Percentiles rank a stretch among this genome's conserved stretches.
phyloP scores from a whole-genome alignment of 176 grass and related monocot genomes.

The Typha latifolia region DNA sequence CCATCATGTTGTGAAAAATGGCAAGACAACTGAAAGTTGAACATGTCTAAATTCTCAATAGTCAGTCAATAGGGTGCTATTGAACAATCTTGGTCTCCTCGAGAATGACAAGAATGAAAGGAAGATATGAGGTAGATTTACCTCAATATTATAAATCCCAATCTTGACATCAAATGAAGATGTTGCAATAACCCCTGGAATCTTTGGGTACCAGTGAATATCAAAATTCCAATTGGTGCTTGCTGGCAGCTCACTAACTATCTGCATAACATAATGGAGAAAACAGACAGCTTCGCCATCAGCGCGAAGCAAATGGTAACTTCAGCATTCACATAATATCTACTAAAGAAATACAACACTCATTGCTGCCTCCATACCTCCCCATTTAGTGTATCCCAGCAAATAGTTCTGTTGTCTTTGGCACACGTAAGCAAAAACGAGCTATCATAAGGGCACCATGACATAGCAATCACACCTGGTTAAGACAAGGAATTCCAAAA shows the following conservation, averaged over 20 bases:
- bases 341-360: too few relatives aligned
- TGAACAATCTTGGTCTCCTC: too few relatives aligned
- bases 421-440: conserved; percentile 96
- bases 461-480: conserved; percentile 97
- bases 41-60: too few relatives aligned
- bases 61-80: too few relatives aligned
- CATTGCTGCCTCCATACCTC: conserved; percentile 45
- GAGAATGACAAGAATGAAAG: too few relatives aligned
- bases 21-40: too few relatives aligned
- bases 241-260: conserved; percentile 79
- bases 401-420: conserved; percentile 99
- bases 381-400: conserved; percentile 94
- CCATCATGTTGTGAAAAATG: too few relatives aligned
- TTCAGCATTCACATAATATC: background rate
- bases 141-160: conserved; percentile 89
- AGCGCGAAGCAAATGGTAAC: background rate
- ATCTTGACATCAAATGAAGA: conserved; percentile 97
- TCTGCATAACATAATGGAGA: conserved; percentile 29
- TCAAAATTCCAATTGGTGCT: conserved; percentile 93
- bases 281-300: background rate
- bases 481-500: conserved; percentile 9
- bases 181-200: conserved; percentile 80
- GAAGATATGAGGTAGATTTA: conserved; percentile 15
- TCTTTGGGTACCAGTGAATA: conserved; percentile 92
- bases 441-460: conserved; percentile 98